Percentiles rank a stretch among this genome's conserved stretches.
Conservation (phyloP, 768 basidiomycete species). For the Podaxis sp. region DNA sequence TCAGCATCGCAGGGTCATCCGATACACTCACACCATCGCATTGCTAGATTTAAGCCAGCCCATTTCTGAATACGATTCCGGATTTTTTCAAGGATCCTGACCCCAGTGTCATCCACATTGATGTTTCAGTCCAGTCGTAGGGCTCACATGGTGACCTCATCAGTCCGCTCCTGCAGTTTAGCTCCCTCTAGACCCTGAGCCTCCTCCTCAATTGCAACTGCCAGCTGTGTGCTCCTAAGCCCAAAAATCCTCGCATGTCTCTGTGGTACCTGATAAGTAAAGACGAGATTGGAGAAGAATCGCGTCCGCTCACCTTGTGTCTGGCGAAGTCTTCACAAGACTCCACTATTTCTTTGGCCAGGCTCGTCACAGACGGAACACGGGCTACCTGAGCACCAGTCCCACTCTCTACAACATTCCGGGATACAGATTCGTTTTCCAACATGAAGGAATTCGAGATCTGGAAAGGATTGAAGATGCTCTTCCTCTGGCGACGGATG, state of each 20-base stretch:
- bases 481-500: neutral
- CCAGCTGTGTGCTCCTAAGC: conserved; percentile 38
- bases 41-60: conserved; percentile 20
- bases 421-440: conserved; percentile 20
- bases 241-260: conserved; percentile 41
- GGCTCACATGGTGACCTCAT: conserved; percentile 46
- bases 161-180: conserved; percentile 37
- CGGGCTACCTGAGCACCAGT: conserved; percentile 42
- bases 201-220: conserved; percentile 40
- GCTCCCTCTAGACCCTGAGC: conserved; percentile 37
- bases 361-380: conserved; percentile 43
- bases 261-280: conserved; percentile 25
- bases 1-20: neutral
- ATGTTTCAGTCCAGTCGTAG: neutral
- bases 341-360: conserved; percentile 42
- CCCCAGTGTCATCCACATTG: too few relatives aligned
- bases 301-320: conserved; percentile 42
- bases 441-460: neutral
- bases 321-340: conserved; percentile 45
- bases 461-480: neutral
- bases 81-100: conserved; percentile 42
- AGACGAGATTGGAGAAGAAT: neutral
- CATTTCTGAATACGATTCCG: conserved; percentile 37
- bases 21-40: conserved; percentile 28
- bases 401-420: conserved; percentile 38